Evolutionary conservation across 805 yeast genomes (phyloP).

Genomic region (Scheffersomyces coipomensis): DNA sequence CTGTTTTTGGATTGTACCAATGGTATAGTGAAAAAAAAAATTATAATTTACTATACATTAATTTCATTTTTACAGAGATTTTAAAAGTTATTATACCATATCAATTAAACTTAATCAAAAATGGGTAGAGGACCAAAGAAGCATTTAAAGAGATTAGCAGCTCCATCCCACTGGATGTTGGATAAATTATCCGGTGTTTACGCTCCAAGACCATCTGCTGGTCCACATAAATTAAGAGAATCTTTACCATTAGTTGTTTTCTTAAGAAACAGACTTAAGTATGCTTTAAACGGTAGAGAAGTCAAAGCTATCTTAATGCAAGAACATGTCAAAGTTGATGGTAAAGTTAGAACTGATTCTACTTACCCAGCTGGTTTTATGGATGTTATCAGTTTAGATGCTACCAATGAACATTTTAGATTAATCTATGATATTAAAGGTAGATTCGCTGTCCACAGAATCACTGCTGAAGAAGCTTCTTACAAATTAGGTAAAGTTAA

Average conservation of each 20-base stretch:
- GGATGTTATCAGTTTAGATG: constrained; percentile 97
- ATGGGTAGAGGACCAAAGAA: constrained; percentile 61
- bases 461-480: constrained; percentile 96
- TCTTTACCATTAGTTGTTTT: constrained; percentile 95
- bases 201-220: constrained; percentile 99
- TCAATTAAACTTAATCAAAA: constrained; percentile 2
- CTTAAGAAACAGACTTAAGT: constrained; percentile 98
- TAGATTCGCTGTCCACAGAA: constrained; percentile 99
- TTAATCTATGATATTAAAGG: constrained; percentile 98
- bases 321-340: constrained; percentile 97
- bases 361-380: constrained; percentile 99
- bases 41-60: neutral
- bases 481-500: constrained; percentile 98
- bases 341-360: constrained; percentile 98
- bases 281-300: constrained; percentile 98
- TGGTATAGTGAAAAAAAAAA: constrained; percentile 5
- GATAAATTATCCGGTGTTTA: constrained; percentile 99
- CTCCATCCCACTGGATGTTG: constrained; percentile 99
- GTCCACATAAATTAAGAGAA: constrained; percentile 99
- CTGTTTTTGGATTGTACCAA: neutral
- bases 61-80: neutral
- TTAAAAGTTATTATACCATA: neutral
- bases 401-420: constrained; percentile 99
- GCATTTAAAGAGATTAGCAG: constrained; percentile 99
- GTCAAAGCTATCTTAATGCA: constrained; percentile 98